Evolutionary conservation across 2,329 filamentous ascomycete genomes (phyloP).

Genomic region (Xylariaceae sp.): DNA sequence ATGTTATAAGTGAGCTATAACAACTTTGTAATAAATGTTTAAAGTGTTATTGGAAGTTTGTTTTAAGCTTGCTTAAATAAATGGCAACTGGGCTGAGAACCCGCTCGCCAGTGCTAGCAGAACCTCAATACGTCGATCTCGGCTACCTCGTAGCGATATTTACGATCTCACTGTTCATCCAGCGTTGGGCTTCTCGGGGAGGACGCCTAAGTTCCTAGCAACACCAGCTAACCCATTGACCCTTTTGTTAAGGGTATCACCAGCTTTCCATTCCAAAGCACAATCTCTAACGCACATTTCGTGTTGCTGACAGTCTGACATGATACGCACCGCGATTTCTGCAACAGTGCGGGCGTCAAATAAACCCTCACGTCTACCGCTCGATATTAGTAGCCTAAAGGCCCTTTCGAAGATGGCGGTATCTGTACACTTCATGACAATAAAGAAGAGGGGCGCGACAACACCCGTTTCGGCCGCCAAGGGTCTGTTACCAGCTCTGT

Average conservation of each 20-base stretch:
- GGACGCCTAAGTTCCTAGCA: slow-evolving; percentile 3
- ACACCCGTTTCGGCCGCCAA: slow-evolving; percentile 7
- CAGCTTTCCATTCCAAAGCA: slow-evolving; percentile 2
- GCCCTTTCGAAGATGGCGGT: slow-evolving; percentile 7
- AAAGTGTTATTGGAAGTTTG: no score
- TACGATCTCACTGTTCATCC: no score
- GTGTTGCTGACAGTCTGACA: neutral
- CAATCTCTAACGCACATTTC: no score
- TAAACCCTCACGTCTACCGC: slow-evolving; percentile 12
- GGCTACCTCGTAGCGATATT: no score
- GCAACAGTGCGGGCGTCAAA: slow-evolving; percentile 6
- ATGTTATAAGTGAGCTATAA: no score
- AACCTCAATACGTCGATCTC: no score
- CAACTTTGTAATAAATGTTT: no score
- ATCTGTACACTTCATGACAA: slow-evolving; percentile 14
- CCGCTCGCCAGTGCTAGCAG: no score
- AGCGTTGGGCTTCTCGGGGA: neutral
- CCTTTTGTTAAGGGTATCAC: neutral
- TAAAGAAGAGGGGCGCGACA: slow-evolving; percentile 10
- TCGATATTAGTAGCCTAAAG: neutral
- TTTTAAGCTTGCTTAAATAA: no score
- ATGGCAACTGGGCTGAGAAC: no score
- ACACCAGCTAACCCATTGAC: neutral
- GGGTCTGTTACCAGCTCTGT: neutral
- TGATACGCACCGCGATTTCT: slow-evolving; percentile 2